phyloP scores from a whole-genome alignment of 306 rosid genomes.

The Datisca glomerata region DNA sequence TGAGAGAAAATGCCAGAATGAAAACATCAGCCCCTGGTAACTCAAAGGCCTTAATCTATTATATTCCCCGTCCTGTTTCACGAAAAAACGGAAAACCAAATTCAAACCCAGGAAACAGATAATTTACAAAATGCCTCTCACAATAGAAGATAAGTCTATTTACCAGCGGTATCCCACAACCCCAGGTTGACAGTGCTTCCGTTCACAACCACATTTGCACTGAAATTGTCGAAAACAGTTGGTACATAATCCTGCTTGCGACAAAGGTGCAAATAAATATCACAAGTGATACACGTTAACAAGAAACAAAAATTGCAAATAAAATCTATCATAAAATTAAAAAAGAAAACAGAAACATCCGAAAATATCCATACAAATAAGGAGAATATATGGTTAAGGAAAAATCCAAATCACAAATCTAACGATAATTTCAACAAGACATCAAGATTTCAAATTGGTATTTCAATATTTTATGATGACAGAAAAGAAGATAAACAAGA shows the following conservation, averaged over 20 bases:
- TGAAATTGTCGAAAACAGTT: slow-evolving; percentile 9
- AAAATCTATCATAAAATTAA: background rate
- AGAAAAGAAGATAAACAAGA: too few species aligned
- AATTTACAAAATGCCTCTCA: background rate
- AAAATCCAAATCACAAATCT: background rate
- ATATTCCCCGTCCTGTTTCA: slow-evolving; percentile 44
- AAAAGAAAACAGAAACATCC: slow-evolving; percentile 1
- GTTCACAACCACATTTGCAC: slow-evolving; percentile 1
- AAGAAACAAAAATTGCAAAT: background rate
- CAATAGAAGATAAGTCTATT: slow-evolving; percentile 1
- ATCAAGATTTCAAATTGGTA: too few species aligned
- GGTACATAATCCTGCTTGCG: slow-evolving; percentile 19
- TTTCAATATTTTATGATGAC: too few species aligned
- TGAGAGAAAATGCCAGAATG: slow-evolving; percentile 44
- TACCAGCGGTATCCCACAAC: slow-evolving; percentile 5
- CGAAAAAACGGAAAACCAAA: slow-evolving; percentile 12
- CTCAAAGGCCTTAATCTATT: slow-evolving; percentile 49
- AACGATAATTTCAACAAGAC: background rate
- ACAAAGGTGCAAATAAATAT: slow-evolving; percentile 13
- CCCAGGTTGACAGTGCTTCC: slow-evolving; percentile 4
- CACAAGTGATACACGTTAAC: background rate
- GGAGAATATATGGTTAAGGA: background rate
- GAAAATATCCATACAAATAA: background rate
- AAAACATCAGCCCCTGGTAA: slow-evolving; percentile 53
- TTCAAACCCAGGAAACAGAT: slow-evolving; percentile 19